A percentile compares a stretch with the other conserved stretches of the same genome.
Conservation (phyloP, 192 early-diverging fungal genomes). For the Rhizophagus clarus region DNA sequence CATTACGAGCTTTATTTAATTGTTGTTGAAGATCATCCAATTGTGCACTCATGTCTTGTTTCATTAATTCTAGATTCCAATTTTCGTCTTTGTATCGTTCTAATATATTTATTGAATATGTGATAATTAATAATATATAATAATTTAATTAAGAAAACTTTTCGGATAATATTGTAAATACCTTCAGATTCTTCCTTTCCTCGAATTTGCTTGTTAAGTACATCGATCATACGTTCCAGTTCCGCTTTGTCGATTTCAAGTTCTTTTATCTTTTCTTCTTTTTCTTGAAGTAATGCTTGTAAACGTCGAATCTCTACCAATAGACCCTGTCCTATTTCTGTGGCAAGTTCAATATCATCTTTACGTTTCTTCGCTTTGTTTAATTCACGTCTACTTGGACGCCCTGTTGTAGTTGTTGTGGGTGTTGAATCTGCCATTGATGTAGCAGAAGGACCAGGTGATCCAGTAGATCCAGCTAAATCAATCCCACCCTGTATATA, state of each 20-base stretch:
- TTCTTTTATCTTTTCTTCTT: constrained; percentile 44
- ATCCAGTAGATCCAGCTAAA: neutral
- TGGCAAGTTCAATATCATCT: constrained; percentile 52
- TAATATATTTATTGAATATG: constrained; percentile 32
- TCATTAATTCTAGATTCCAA: constrained; percentile 58
- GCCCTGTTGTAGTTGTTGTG: neutral
- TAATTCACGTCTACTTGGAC: neutral
- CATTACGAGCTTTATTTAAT: constrained; percentile 48
- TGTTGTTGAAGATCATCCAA: constrained; percentile 49
- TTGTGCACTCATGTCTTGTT: constrained; percentile 49
- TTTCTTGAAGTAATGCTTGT: constrained; percentile 46
- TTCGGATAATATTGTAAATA: constrained; percentile 31
- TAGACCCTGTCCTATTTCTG: constrained; percentile 50
- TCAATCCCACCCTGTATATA: neutral
- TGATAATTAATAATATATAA: neutral
- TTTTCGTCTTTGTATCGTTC: constrained; percentile 55
- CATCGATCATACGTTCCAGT: constrained; percentile 53
- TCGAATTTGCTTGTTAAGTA: constrained; percentile 49
- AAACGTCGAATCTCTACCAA: constrained; percentile 46
- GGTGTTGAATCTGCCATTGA: neutral
- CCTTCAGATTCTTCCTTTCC: constrained; percentile 60
- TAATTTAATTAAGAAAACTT: constrained; percentile 15
- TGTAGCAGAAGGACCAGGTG: neutral
- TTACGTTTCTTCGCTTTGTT: constrained; percentile 26
- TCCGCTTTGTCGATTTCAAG: constrained; percentile 56